phyloP scores from a whole-genome alignment of 768 basidiomycete genomes.

The Suillus subluteus region DNA sequence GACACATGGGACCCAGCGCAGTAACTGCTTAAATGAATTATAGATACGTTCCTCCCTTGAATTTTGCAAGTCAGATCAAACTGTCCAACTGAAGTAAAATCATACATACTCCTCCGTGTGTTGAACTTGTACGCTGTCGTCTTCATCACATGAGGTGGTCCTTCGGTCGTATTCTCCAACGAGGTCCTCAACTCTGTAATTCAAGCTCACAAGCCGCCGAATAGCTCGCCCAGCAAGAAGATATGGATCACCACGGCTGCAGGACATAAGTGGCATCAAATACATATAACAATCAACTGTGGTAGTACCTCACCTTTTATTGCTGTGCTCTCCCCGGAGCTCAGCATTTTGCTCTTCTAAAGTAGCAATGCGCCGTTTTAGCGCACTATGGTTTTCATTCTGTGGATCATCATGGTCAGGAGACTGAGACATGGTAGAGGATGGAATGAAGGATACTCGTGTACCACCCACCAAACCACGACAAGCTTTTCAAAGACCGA shows the following conservation, averaged over 20 bases:
- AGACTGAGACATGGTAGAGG: neutral
- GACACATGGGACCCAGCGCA: conserved; percentile 13
- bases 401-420: neutral
- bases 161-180: conserved; percentile 15
- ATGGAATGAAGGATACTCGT: neutral
- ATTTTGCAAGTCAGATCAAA: neutral
- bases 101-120: neutral
- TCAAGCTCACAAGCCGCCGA: conserved; percentile 15
- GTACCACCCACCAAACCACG: too few relatives aligned
- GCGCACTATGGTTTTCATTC: neutral
- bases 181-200: conserved; percentile 8
- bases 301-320: neutral
- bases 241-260: conserved; percentile 10
- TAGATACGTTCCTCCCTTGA: neutral
- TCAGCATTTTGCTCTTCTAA: conserved; percentile 16
- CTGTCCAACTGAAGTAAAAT: neutral
- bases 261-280: neutral
- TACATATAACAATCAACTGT: neutral
- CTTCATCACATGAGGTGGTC: neutral
- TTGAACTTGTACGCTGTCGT: neutral
- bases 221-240: conserved; percentile 13
- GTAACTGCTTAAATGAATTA: conserved; percentile 6
- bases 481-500: too few relatives aligned
- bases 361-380: conserved; percentile 12
- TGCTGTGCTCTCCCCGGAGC: neutral